Evolutionary conservation across 2,329 filamentous ascomycete species (phyloP), one percentile per base, ranked within the genome.

Genomic region (Fusarium sp.): DNA sequence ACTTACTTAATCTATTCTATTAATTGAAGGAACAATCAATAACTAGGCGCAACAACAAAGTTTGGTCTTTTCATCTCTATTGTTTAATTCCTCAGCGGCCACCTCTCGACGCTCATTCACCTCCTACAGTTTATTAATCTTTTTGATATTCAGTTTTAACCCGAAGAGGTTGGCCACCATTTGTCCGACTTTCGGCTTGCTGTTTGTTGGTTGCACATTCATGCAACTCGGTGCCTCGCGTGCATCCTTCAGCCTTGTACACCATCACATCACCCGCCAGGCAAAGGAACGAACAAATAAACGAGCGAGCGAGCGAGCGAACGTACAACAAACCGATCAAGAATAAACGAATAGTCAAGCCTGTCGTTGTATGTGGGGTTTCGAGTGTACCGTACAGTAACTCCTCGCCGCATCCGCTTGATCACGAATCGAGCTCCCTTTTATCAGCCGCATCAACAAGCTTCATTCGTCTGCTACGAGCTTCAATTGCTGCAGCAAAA

Each of bases 151-250:
- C 44, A 41, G 28, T 56, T 36, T 69, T 41, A 42, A 48, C 58
- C 39, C 39, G 36, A 54, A 52, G 49, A 63, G 63, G 41, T 45
- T 36, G 33, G 49, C 49, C 35, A 64, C 28, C 44, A 22, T 39
- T 72, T 72, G 72, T 72, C 58, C 72, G 68, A 72, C 72, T 45
- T 49, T 72, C 72, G 63, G 72, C 63, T 60, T 36, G 35, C 49
- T 22, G 39, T 54, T 51, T 26, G 39, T 62, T 51, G 47, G 28
- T 47, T 52, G 36, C 51, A 45, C 47, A 33, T 60, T 39, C 28
- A 33, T 54, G 33, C 28, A 52, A 41, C 49, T 26, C 54, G 56
- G 57, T 54, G 54, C 66, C 66, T 73, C 41, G 49, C 57, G 73
- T 38, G 49, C 55, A 69, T 54, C 55, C 55, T 72, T 65, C 70